Evolutionary conservation across 352 stramenopile species (phyloP).

Genomic region (Globisporangium recalcitrans): DNA sequence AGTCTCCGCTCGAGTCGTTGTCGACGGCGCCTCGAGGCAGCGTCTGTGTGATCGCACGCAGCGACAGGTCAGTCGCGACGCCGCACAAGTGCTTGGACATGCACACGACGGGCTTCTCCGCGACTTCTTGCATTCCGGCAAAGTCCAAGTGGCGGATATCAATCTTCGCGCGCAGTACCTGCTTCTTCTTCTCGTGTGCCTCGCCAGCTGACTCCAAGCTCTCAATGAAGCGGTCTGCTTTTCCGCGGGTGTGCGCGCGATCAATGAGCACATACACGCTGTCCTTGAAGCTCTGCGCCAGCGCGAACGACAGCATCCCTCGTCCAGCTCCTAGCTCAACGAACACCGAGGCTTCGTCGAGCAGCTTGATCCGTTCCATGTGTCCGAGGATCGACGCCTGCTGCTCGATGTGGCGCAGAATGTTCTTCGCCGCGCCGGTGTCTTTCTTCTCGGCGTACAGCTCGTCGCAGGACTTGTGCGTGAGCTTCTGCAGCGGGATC

Average conservation of each 20-base stretch:
- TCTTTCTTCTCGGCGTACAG: slow-evolving; percentile 59
- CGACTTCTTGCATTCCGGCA: slow-evolving; percentile 49
- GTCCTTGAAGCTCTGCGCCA: slow-evolving; percentile 55
- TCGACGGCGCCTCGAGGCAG: slow-evolving; percentile 19
- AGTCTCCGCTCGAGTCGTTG: not conserved
- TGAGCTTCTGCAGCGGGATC: slow-evolving; percentile 59
- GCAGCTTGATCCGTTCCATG: slow-evolving; percentile 51
- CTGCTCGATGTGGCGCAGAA: slow-evolving; percentile 78
- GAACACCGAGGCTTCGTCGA: slow-evolving; percentile 44
- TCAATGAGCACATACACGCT: slow-evolving; percentile 78
- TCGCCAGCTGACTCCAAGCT: slow-evolving; percentile 10
- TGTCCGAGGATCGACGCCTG: slow-evolving; percentile 80
- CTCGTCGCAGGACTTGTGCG: slow-evolving; percentile 56
- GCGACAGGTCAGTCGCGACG: slow-evolving; percentile 74
- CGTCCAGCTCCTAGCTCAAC: slow-evolving; percentile 71
- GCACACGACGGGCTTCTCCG: slow-evolving; percentile 48
- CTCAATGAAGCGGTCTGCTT: slow-evolving; percentile 70
- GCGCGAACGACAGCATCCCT: slow-evolving; percentile 73
- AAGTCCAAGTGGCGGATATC: slow-evolving; percentile 84
- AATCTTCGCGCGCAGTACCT: slow-evolving; percentile 66
- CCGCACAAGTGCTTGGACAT: slow-evolving; percentile 87
- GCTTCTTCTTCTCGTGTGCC: slow-evolving; percentile 19
- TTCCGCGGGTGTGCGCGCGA: slow-evolving; percentile 60
- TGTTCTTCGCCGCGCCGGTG: slow-evolving; percentile 46
- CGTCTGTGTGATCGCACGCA: slow-evolving; percentile 60